phyloP scores from a whole-genome alignment of 1,284 basidiomycete species.

The Afroboletus lepidellus region DNA sequence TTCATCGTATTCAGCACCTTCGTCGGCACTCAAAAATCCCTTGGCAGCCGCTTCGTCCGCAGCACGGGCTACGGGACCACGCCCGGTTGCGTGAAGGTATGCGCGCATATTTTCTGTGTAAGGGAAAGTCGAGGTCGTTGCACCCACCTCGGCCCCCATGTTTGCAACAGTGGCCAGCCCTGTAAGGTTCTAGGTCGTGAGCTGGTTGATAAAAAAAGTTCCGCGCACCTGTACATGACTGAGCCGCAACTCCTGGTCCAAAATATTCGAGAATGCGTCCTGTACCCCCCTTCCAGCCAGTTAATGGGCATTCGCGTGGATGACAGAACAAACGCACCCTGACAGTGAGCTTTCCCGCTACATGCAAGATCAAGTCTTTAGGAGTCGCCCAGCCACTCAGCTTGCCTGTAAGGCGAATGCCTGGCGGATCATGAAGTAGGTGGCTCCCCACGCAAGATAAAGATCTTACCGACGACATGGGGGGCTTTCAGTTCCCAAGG shows the following conservation, averaged over 20 bases:
- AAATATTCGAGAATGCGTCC: slow-evolving; percentile 97
- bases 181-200: slow-evolving; percentile 25
- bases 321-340: slow-evolving; percentile 51
- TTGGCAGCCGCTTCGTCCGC: slow-evolving; percentile 81
- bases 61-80: slow-evolving; percentile 83
- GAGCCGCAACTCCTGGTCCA: slow-evolving; percentile 87
- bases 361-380: slow-evolving; percentile 94
- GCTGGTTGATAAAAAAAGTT: background rate
- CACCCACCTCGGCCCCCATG: slow-evolving; percentile 99
- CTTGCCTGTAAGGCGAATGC: slow-evolving; percentile 86
- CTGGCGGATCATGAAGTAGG: slow-evolving; percentile 26
- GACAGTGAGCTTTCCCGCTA: slow-evolving; percentile 94
- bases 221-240: slow-evolving; percentile 87
- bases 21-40: slow-evolving; percentile 83
- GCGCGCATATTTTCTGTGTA: slow-evolving; percentile 89
- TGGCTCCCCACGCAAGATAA: background rate
- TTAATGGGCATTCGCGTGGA: slow-evolving; percentile 3
- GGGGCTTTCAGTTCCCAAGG: slow-evolving; percentile 99
- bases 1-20: slow-evolving; percentile 94
- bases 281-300: slow-evolving; percentile 75
- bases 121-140: slow-evolving; percentile 97
- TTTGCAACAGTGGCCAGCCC: slow-evolving; percentile 93
- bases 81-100: slow-evolving; percentile 89
- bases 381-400: slow-evolving; percentile 92
- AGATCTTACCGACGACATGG: slow-evolving; percentile 69